Conservation (phyloP, 768 basidiomycete genomes). For the Melanogaster broomeanus region DNA sequence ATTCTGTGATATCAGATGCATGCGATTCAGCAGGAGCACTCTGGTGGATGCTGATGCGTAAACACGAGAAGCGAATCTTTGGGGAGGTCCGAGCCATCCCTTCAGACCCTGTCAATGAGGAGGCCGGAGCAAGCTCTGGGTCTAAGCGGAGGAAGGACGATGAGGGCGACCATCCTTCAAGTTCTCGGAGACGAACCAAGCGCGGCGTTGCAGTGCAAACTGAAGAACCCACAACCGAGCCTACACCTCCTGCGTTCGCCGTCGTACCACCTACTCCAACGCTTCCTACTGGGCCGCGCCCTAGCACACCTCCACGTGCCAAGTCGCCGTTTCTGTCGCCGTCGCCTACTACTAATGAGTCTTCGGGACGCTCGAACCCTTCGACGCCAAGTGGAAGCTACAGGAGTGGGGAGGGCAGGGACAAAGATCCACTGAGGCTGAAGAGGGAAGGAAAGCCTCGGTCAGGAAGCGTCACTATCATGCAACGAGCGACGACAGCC, state of each 20-base stretch:
- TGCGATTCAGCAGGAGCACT: constrained; percentile 89
- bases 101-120: constrained; percentile 19
- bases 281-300: constrained; percentile 37
- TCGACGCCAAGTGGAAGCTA: constrained; percentile 67
- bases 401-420: constrained; percentile 50
- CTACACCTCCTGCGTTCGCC: constrained; percentile 60
- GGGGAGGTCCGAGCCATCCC: constrained; percentile 33
- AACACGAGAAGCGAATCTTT: constrained; percentile 61
- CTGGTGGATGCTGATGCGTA: constrained; percentile 96
- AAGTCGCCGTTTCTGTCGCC: constrained; percentile 59
- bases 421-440: constrained; percentile 48
- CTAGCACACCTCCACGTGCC: constrained; percentile 52
- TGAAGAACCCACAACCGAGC: constrained; percentile 32
- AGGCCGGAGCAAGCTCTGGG: constrained; percentile 15
- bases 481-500: constrained; percentile 93
- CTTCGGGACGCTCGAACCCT: constrained; percentile 59
- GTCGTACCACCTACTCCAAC: constrained; percentile 82
- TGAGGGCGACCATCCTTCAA: constrained; percentile 19
- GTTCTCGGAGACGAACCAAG: constrained; percentile 27
- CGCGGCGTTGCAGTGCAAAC: constrained; percentile 46
- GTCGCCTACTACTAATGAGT: constrained; percentile 51
- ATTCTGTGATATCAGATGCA: constrained; percentile 88
- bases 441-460: constrained; percentile 62
- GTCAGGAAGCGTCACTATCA: constrained; percentile 91
- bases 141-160: constrained; percentile 35